Base-by-base conservation (phyloP, 2,329 filamentous ascomycete genomes). In the Epichloe brachyelytri region DNA sequence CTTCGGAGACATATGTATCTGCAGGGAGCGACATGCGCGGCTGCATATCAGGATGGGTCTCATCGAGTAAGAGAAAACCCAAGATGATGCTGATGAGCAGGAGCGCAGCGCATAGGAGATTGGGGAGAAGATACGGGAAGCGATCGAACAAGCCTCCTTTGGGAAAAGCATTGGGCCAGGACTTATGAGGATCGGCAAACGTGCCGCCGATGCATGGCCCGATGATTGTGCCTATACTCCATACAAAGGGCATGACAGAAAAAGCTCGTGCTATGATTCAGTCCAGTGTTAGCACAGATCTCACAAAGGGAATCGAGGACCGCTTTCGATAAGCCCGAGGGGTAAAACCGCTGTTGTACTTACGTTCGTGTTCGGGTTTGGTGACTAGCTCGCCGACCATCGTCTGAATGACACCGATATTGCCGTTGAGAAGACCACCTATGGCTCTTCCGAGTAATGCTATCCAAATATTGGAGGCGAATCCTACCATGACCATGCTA, bases 161-260 rank as follows among this genome's bases (percentile, higher is more conserved):
- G 43, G 84, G 80, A 62, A 95, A 93, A 1, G 79, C 43, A 26
- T 74, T 69, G 19, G 91, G 89, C 65, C 86, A 95, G 19, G 82
- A 82, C 37, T 79, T 71, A 55, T 82, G 78, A 26, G 91, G 90
- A 57, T 88, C 82, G 53, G 89, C 86, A 64, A 95, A 88, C 51
- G 85, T 80, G 36, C 91, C 91, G 53, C 91, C 91, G 57, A 96
- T 88, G 5, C 85, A 86, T 55, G 90, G 86, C 0, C 90, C 90
- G 49, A 95, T 76, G 56, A 95, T 95, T 10, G 88, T 94, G 22
- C 90, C 90, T 49, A 95, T 83, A 45, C 79, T 85, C 89, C 90
- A 96, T 7, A 95, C 85, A 62, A 95, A 95, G 0, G 90, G 90
- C 88, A 96, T 95, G 43, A 95, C 80, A 2, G 88, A 82, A 65